Percentiles rank a stretch among this genome's conserved stretches.
phyloP scores from a whole-genome alignment of 169 alveolate species.

The Perkinsus olseni region DNA sequence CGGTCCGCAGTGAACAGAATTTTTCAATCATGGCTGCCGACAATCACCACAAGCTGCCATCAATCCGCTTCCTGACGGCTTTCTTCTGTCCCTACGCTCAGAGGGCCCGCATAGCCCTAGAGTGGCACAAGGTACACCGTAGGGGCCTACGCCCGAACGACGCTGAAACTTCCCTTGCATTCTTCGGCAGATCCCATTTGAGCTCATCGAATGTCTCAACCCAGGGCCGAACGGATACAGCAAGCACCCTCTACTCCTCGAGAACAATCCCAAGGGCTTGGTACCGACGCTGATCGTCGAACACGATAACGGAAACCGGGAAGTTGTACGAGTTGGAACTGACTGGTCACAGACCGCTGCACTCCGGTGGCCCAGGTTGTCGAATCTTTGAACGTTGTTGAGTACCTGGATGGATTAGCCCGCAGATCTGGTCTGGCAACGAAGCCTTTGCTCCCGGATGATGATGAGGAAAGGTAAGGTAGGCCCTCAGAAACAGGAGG shows the following conservation, averaged over 20 bases:
- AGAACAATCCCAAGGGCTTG: neutral
- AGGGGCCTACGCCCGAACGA: neutral
- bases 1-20: too few species aligned
- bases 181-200: neutral
- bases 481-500: neutral
- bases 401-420: neutral
- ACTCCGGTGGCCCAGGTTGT: neutral
- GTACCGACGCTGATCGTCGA: neutral
- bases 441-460: neutral
- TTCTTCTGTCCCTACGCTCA: neutral
- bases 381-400: neutral
- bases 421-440: neutral
- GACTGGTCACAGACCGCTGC: too few species aligned
- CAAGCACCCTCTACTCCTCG: neutral
- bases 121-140: neutral
- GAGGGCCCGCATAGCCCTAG: neutral
- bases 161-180: neutral
- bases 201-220: neutral
- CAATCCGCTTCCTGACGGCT: neutral
- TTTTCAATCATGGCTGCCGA: neutral
- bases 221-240: neutral
- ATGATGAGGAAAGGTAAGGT: neutral
- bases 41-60: neutral
- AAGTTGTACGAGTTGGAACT: too few species aligned
- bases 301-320: neutral